Evolutionary conservation across 495 filamentous ascomycete species (phyloP).

Genomic region (Penicillium subrubescens): DNA sequence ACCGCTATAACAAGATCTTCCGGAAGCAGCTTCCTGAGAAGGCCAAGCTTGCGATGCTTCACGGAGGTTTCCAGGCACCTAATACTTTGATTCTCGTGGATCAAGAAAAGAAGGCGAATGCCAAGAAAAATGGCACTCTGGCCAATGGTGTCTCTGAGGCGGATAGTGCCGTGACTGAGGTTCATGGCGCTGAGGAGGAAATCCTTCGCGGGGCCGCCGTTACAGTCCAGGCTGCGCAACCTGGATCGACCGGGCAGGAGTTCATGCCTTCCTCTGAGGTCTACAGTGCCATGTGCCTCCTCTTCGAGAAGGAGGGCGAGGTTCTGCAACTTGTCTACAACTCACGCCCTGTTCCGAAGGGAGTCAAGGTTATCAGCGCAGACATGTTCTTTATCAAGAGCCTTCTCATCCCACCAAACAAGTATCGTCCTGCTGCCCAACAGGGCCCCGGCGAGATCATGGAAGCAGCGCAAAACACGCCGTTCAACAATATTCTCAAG

Average conservation of each 20-base stretch:
- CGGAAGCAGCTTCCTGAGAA: constrained; percentile 74
- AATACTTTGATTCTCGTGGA: constrained; percentile 60
- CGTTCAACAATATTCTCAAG: constrained; percentile 79
- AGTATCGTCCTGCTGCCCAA: constrained; percentile 84
- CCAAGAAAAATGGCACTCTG: constrained; percentile 35
- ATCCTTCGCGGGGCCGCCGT: constrained; percentile 57
- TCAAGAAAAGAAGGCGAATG: constrained; percentile 38
- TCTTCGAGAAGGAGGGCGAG: constrained; percentile 87
- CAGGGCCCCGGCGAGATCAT: constrained; percentile 76
- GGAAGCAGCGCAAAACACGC: constrained; percentile 81
- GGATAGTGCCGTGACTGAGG: constrained; percentile 35
- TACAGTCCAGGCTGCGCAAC: constrained; percentile 30
- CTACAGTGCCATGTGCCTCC: constrained; percentile 67
- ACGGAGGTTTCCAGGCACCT: constrained; percentile 64
- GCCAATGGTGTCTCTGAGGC: constrained; percentile 4
- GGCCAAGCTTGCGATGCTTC: constrained; percentile 70
- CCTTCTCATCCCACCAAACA: constrained; percentile 87
- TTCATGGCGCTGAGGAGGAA: constrained; percentile 66
- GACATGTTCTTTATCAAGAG: constrained; percentile 93
- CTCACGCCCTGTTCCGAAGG: constrained; percentile 58
- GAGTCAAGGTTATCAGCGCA: constrained; percentile 57
- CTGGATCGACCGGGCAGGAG: constrained; percentile 51
- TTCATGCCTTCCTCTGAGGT: constrained; percentile 78
- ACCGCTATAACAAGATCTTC: constrained; percentile 90
- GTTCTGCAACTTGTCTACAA: constrained; percentile 81